Conservation (phyloP, 2,329 filamentous ascomycete species). For the Calonectria ilicicola region DNA sequence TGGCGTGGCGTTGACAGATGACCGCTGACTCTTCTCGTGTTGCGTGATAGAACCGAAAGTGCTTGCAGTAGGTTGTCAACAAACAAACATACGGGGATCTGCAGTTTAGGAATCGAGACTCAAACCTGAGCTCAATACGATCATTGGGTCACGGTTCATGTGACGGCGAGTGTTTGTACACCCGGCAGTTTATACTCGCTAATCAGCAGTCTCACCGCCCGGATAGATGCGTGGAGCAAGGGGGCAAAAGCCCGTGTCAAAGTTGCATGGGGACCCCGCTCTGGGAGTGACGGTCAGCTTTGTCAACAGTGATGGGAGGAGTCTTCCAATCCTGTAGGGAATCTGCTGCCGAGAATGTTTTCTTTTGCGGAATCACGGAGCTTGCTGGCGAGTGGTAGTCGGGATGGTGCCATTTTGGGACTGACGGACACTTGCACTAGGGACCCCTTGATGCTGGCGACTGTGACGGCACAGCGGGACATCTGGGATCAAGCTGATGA, state of each 20-base stretch:
- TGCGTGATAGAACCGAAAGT: background rate
- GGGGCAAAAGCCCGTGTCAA: background rate
- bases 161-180: background rate
- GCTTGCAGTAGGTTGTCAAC: background rate
- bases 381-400: background rate
- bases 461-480: background rate
- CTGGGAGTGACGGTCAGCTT: background rate
- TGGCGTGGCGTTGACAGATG: background rate
- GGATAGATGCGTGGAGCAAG: background rate
- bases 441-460: background rate
- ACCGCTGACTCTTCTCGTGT: background rate
- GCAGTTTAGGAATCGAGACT: background rate
- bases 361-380: background rate
- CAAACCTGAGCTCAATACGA: background rate
- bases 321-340: background rate
- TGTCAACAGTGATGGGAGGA: background rate
- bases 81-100: background rate
- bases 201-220: background rate
- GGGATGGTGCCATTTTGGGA: background rate
- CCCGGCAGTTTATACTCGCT: background rate
- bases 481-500: background rate
- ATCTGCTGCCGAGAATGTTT: background rate
- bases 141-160: background rate
- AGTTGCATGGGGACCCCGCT: background rate
- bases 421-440: background rate